Conservation (phyloP, 164 flowering plant genomes). For the Cinnamomum chago region DNA sequence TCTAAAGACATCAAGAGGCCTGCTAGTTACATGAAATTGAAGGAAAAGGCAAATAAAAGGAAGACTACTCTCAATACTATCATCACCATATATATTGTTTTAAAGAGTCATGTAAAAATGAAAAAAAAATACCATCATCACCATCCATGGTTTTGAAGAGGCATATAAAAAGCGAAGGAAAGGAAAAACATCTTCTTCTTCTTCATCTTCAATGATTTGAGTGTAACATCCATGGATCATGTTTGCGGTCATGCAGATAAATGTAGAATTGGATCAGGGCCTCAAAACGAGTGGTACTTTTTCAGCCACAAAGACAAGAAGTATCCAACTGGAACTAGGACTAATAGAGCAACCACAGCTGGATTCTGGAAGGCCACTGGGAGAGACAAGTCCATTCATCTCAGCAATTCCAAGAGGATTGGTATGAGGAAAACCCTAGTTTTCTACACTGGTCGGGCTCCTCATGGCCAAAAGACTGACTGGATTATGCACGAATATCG, state of each 20-base stretch:
- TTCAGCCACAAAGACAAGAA: conserved; percentile 81
- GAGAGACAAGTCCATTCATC: conserved; percentile 74
- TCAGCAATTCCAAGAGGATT: conserved; percentile 38
- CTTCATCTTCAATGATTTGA: background rate
- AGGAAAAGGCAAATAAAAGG: no score
- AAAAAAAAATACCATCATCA: no score
- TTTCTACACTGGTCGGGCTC: conserved; percentile 61
- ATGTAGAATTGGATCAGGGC: conserved; percentile 52
- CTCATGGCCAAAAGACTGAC: conserved; percentile 55
- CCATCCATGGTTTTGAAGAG: no score
- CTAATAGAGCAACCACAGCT: conserved; percentile 67
- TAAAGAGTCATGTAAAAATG: no score
- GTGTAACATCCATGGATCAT: background rate
- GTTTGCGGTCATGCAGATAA: conserved; percentile 28
- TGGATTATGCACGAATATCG: conserved; percentile 75
- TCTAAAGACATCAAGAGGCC: no score
- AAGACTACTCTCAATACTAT: no score
- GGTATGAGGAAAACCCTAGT: conserved; percentile 67
- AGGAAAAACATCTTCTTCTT: no score
- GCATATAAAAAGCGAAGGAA: no score
- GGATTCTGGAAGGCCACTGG: conserved; percentile 97
- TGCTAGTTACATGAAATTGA: no score
- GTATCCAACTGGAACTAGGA: conserved; percentile 83
- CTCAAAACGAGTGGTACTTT: conserved; percentile 89
- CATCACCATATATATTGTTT: no score